These are phyloP conservation scores for Teratosphaeria zuluensis DNA, from an alignment of 2,329 filamentous ascomycete species.

Conservation along the genomic window DNA sequence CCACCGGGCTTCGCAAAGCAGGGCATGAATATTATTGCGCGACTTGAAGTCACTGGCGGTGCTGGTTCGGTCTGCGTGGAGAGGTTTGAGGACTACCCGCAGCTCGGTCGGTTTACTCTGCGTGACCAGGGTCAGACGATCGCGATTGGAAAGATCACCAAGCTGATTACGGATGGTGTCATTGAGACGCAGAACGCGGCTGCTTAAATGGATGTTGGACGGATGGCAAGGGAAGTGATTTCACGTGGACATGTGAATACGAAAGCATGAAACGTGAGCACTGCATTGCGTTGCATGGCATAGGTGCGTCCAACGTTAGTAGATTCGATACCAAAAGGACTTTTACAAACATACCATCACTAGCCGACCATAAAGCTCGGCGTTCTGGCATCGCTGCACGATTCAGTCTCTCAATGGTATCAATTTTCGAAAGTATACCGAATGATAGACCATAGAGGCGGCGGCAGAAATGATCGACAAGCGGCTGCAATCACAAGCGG, in stretches of 20 bases:
- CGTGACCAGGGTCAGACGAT: slow-evolving; percentile 93
- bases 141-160: slow-evolving; percentile 98
- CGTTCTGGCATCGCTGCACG: too few relatives aligned
- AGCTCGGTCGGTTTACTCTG: slow-evolving; percentile 83
- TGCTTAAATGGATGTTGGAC: slow-evolving; percentile 4
- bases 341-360: too few relatives aligned
- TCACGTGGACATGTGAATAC: neutral
- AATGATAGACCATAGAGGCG: too few relatives aligned
- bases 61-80: slow-evolving; percentile 87
- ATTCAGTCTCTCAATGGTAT: too few relatives aligned
- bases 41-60: slow-evolving; percentile 76
- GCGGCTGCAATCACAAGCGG: too few relatives aligned
- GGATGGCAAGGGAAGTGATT: neutral
- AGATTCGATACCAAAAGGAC: neutral
- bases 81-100: slow-evolving; percentile 89
- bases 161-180: slow-evolving; percentile 51
- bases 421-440: too few relatives aligned
- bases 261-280: neutral
- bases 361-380: too few relatives aligned
- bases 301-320: neutral
- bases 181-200: slow-evolving; percentile 8
- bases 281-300: neutral
- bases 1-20: slow-evolving; percentile 82
- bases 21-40: slow-evolving; percentile 78
- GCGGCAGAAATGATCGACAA: too few relatives aligned